Evolutionary conservation across 83 land plant genomes (phyloP).

Genomic region (Picea engelmannii): DNA sequence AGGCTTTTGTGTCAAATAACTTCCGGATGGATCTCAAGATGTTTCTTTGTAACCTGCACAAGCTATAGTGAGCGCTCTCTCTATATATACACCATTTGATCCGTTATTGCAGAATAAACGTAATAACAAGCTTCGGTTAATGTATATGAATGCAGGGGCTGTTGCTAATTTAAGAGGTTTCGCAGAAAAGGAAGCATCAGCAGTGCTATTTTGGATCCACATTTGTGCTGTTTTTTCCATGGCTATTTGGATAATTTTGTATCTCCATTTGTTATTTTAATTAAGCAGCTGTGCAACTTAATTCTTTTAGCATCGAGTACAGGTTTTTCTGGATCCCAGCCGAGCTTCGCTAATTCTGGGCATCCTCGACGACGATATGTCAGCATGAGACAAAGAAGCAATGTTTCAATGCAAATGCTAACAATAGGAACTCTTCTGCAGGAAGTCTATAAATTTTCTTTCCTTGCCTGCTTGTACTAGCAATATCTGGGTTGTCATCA

Average conservation of each 20-base stretch:
- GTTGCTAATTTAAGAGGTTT: constrained; percentile 86
- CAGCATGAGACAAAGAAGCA: no score
- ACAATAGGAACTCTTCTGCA: no score
- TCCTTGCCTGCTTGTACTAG: no score
- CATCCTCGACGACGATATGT: no score
- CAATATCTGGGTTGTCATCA: no score
- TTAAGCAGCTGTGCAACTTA: neutral
- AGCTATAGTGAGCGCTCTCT: no score
- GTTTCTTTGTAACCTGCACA: neutral
- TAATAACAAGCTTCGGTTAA: neutral
- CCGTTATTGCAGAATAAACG: neutral
- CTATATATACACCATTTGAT: neutral
- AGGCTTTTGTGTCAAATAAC: neutral
- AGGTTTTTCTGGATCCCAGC: no score
- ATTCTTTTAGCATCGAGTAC: no score
- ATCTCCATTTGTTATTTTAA: constrained; percentile 61
- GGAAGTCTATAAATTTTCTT: no score
- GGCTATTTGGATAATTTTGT: constrained; percentile 84
- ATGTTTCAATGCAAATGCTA: no score
- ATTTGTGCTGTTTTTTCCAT: constrained; percentile 84
- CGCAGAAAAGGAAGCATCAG: constrained; percentile 85
- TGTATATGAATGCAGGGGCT: constrained; percentile 55
- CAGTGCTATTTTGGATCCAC: constrained; percentile 93
- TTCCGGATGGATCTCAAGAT: neutral
- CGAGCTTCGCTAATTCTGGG: no score